Evolutionary conservation across 169 alveolate species (phyloP).

Genomic region (Babesia divergens): DNA sequence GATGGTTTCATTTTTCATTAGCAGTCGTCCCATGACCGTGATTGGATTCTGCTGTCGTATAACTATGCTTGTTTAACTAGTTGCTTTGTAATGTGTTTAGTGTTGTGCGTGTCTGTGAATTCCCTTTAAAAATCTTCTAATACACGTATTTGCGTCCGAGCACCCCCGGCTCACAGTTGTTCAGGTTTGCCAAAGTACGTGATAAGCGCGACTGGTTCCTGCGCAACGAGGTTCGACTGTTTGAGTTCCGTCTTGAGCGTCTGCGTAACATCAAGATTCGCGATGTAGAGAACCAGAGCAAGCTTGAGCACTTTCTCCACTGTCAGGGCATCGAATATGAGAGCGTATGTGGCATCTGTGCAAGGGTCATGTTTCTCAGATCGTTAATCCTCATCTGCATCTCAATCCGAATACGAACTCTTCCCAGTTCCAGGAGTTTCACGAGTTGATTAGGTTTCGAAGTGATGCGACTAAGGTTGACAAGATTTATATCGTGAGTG

Average conservation of each 20-base stretch:
- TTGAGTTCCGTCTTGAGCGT: constrained; percentile 71
- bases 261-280: constrained; percentile 61
- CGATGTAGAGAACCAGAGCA: constrained; percentile 68
- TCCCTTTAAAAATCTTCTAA: constrained; percentile 47
- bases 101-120: too few relatives aligned
- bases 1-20: too few relatives aligned
- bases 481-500: constrained; percentile 67
- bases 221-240: constrained; percentile 74
- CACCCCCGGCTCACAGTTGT: neutral
- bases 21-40: too few relatives aligned
- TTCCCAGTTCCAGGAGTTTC: constrained; percentile 35
- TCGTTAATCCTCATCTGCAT: constrained; percentile 6
- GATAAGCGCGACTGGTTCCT: constrained; percentile 84
- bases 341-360: constrained; percentile 23
- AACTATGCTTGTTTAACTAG: too few relatives aligned
- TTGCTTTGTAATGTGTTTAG: too few relatives aligned
- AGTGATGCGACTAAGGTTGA: constrained; percentile 35
- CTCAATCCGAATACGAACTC: neutral
- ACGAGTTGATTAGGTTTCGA: constrained; percentile 38
- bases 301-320: constrained; percentile 68
- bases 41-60: too few relatives aligned
- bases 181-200: constrained; percentile 70
- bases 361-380: neutral
- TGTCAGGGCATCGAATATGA: constrained; percentile 69
- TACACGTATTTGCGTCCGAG: constrained; percentile 22